phyloP scores from a whole-genome alignment of 2,329 filamentous ascomycete genomes.

The Fusarium sp. region DNA sequence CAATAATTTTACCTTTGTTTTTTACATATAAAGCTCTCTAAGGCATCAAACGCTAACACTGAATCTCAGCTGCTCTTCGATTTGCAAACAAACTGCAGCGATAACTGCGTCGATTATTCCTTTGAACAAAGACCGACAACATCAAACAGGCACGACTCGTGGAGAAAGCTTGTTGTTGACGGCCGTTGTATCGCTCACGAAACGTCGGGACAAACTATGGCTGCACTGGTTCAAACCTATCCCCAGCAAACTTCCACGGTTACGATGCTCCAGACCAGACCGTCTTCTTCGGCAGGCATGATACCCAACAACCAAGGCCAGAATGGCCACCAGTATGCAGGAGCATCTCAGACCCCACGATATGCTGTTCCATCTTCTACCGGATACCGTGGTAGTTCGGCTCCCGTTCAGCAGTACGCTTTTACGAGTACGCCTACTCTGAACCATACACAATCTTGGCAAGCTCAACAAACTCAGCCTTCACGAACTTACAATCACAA shows the following conservation, averaged over 20 bases:
- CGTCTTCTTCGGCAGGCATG: constrained; percentile 63
- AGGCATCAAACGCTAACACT: constrained; percentile 23
- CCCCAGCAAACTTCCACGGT: constrained; percentile 79
- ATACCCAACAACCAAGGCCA: constrained; percentile 65
- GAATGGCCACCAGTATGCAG: constrained; percentile 62
- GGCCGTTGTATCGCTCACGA: constrained; percentile 15
- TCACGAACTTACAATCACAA: constrained; percentile 38
- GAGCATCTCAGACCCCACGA: constrained; percentile 52
- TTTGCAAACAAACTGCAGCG: constrained; percentile 28
- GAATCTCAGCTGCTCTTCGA: constrained; percentile 23
- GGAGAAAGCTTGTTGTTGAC: constrained; percentile 37
- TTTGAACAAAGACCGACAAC: constrained; percentile 26
- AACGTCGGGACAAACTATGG: constrained; percentile 68
- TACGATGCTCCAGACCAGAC: constrained; percentile 80
- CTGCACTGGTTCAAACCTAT: constrained; percentile 85
- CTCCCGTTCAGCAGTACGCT: constrained; percentile 79
- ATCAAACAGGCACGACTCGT: constrained; percentile 27
- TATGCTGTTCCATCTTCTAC: constrained; percentile 53
- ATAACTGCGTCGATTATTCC: constrained; percentile 7
- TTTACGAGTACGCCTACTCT: constrained; percentile 78
- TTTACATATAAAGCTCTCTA: neutral
- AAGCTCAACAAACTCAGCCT: constrained; percentile 51
- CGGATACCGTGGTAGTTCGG: constrained; percentile 66
- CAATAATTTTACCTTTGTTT: neutral
- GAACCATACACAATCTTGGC: constrained; percentile 65